Percentiles rank a stretch among this genome's conserved stretches.
phyloP scores from a whole-genome alignment of 305 asterid genomes.

The Ajuga reptans region DNA sequence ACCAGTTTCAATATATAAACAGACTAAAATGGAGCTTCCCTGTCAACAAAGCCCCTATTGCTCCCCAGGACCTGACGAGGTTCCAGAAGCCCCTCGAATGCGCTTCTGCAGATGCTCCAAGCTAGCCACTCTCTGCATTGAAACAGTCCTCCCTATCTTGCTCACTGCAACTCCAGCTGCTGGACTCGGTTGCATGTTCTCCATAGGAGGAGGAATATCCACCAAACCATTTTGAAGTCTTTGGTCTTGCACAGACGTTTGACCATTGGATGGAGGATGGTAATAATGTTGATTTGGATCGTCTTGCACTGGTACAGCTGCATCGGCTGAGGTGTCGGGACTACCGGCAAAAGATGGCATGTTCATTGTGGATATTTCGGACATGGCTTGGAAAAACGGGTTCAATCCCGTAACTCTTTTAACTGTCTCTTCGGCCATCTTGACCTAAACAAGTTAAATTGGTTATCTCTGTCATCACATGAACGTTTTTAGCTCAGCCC shows the following conservation, averaged over 20 bases:
- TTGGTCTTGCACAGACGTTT: slow-evolving; percentile 34
- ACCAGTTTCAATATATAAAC: not conserved
- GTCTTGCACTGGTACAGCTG: slow-evolving; percentile 63
- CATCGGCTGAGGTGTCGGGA: slow-evolving; percentile 62
- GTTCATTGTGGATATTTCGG: slow-evolving; percentile 54
- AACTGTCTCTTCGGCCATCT: slow-evolving; percentile 77
- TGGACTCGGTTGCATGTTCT: slow-evolving; percentile 31
- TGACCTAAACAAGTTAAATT: slow-evolving; percentile 25
- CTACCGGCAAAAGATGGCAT: slow-evolving; percentile 52
- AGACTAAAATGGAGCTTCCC: not conserved
- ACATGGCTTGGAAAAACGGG: slow-evolving; percentile 72
- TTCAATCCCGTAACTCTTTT: slow-evolving; percentile 81
- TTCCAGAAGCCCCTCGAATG: slow-evolving; percentile 43
- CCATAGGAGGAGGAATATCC: slow-evolving; percentile 40
- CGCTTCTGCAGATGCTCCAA: slow-evolving; percentile 87
- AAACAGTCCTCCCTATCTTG: slow-evolving; percentile 57
- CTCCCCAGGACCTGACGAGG: slow-evolving; percentile 37
- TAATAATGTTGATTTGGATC: slow-evolving; percentile 43
- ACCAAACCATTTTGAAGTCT: slow-evolving; percentile 39
- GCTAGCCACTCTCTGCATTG: slow-evolving; percentile 88
- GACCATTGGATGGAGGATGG: slow-evolving; percentile 31
- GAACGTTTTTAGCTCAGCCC: not conserved
- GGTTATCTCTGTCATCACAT: not conserved
- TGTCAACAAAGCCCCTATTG: slow-evolving; percentile 23
- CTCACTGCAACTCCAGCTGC: slow-evolving; percentile 24